Conservation (phyloP, 2,329 filamentous ascomycete genomes). For the Pseudopyrenochaeta lycopersici region DNA sequence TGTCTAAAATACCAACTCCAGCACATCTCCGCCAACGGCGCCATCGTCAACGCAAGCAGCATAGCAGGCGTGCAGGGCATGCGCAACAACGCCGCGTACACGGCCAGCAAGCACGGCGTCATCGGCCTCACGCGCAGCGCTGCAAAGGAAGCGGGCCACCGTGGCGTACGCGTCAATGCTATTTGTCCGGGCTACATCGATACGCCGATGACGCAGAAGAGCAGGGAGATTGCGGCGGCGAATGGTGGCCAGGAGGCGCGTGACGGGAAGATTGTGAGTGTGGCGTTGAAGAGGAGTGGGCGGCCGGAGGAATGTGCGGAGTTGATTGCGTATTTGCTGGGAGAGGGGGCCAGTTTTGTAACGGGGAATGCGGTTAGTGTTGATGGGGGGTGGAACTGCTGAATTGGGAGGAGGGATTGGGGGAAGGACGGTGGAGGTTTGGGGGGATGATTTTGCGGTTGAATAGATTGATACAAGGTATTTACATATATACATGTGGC, state of each 20-base stretch:
- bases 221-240: background rate
- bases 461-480: too few species aligned
- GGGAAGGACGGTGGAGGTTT: background rate
- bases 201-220: constrained; percentile 37
- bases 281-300: constrained; percentile 29
- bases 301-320: constrained; percentile 47
- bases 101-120: constrained; percentile 51
- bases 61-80: constrained; percentile 60
- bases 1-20: constrained; percentile 47
- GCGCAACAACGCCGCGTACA: constrained; percentile 44
- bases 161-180: constrained; percentile 43
- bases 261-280: background rate
- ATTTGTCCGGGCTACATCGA: constrained; percentile 45
- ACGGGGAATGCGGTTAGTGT: constrained; percentile 56
- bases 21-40: constrained; percentile 49
- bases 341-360: constrained; percentile 56
- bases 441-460: too few species aligned
- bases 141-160: constrained; percentile 50
- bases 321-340: constrained; percentile 57
- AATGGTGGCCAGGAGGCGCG: background rate
- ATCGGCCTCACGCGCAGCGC: constrained; percentile 50
- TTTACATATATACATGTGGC: too few species aligned
- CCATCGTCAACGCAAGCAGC: constrained; percentile 57
- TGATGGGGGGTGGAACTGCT: constrained; percentile 56
- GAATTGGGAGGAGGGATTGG: background rate